phyloP scores from a whole-genome alignment of 2,329 filamentous ascomycete species.

The Colletotrichum noveboracense region DNA sequence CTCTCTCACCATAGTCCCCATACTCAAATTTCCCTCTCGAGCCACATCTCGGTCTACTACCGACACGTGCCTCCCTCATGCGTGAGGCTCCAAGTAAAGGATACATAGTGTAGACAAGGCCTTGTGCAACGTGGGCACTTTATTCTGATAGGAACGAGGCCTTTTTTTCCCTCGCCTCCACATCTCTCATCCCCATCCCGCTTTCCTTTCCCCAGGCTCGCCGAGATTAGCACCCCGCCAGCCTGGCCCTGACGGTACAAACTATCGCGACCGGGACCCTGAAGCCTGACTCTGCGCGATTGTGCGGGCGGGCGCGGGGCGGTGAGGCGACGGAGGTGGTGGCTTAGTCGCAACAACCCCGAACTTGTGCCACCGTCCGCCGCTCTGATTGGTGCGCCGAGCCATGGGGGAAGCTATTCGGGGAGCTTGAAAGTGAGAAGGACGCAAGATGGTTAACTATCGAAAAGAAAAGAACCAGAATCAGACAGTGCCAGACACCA shows the following conservation, averaged over 20 bases:
- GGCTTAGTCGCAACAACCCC: slow-evolving; percentile 15
- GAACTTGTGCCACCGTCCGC: slow-evolving; percentile 17
- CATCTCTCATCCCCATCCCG: not conserved
- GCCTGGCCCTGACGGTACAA: not conserved
- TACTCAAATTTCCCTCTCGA: not conserved
- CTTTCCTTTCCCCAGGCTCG: slow-evolving; percentile 15
- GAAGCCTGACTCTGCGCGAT: not conserved
- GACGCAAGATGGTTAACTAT: not conserved
- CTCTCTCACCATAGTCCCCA: not conserved
- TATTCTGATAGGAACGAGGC: not conserved
- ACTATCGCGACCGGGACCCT: slow-evolving; percentile 2
- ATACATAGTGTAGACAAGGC: not conserved
- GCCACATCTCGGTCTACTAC: slow-evolving; percentile 19
- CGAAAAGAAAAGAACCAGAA: not conserved
- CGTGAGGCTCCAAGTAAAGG: not conserved
- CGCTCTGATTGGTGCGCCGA: slow-evolving; percentile 11
- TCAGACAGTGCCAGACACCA: not conserved
- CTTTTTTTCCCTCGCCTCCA: not conserved
- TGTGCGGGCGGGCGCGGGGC: slow-evolving; percentile 18
- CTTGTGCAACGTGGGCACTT: not conserved
- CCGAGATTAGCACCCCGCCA: slow-evolving; percentile 16
- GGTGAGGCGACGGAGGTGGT: slow-evolving; percentile 17
- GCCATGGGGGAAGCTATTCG: slow-evolving; percentile 7
- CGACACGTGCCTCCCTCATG: slow-evolving; percentile 13
- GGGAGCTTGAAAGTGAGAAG: not conserved